These are phyloP conservation scores for Chrysanthemum lavandulifolium DNA, from an alignment of 129 eudicot genomes.

Conservation along the genomic window DNA sequence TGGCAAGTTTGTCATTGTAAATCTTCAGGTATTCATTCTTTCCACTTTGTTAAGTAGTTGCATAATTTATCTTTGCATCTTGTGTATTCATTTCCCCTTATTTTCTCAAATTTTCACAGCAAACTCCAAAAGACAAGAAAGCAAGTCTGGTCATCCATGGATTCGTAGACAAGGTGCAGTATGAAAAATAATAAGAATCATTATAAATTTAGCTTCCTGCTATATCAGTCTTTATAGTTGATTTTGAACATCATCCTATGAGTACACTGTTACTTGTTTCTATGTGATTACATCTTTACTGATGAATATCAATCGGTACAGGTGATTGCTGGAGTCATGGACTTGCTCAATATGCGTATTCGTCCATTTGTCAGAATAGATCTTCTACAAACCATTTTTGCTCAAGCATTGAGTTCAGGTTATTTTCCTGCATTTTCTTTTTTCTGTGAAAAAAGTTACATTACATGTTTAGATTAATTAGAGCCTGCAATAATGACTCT, in stretches of 20 bases:
- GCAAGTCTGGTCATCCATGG: constrained; percentile 88
- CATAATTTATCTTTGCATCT: background rate
- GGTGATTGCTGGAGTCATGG: constrained; percentile 87
- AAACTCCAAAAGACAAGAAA: constrained; percentile 97
- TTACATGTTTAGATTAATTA: background rate
- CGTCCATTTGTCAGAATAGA: constrained; percentile 88
- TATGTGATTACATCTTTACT: background rate
- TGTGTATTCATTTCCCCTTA: background rate
- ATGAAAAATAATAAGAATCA: background rate
- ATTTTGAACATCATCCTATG: background rate
- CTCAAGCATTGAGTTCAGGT: constrained; percentile 77
- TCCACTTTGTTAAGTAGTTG: constrained; percentile 4
- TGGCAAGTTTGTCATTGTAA: constrained; percentile 78
- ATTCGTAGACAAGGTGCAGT: constrained; percentile 76
- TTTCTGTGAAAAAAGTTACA: background rate
- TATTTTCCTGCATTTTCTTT: constrained; percentile 18
- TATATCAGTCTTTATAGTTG: background rate
- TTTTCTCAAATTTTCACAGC: constrained; percentile 40
- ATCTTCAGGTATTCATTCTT: constrained; percentile 66
- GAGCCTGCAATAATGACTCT: too few species aligned
- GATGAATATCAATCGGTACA: constrained; percentile 30
- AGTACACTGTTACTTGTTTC: background rate
- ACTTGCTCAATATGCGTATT: constrained; percentile 53
- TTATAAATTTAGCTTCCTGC: background rate
- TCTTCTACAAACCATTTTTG: constrained; percentile 65